Base-by-base conservation (phyloP, 345 rosid species). In the Triadica sebifera region DNA sequence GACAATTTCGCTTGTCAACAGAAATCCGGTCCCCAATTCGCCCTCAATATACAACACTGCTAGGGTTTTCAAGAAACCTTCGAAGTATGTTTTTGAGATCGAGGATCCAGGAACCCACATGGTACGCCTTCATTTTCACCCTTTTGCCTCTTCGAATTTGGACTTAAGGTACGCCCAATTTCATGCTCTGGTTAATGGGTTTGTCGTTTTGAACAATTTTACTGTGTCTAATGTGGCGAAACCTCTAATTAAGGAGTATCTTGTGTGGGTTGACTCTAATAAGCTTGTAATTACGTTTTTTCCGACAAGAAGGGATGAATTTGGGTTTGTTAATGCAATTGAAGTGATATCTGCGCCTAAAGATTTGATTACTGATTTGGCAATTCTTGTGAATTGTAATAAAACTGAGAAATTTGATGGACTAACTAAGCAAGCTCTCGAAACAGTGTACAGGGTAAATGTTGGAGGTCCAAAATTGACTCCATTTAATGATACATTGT, bases 291-390 rank as follows among this genome's bases (percentile, higher is more conserved):
- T 92, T 58, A 82, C 83, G 25, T 88, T 94, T 24, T 29, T 91
- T 45, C 97, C 98, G 13, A 46, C 82, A 25, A 20, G 65, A 29
- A 83, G 67, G 50, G 81, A 86, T 10, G 82, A 86, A 37, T 79
- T 89, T 39, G 93, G 91, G 19, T 92, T 89, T 70, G 91, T 94
- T 64, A 92, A 87, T 74, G 97, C 93, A 11, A 91, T 94, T 43
- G 97, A 92, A 75, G 95, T 94, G 58, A 85, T 94, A 38, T 94
- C 97, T 74, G 93, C 97, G 11, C 98, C 97, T 58, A 86, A 81
- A 69, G 97, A 94, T 80, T 82, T 92, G 87, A 87, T 91, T 38
- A 72, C 82, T 60, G 93, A 92, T 37, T 78, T 83, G 25, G 91
- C 91, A 37, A 72, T 76, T 70, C 70, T 78, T 50, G 81, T 90